phyloP scores from a whole-genome alignment of 768 basidiomycete species.

The Trametes cinnabarina region DNA sequence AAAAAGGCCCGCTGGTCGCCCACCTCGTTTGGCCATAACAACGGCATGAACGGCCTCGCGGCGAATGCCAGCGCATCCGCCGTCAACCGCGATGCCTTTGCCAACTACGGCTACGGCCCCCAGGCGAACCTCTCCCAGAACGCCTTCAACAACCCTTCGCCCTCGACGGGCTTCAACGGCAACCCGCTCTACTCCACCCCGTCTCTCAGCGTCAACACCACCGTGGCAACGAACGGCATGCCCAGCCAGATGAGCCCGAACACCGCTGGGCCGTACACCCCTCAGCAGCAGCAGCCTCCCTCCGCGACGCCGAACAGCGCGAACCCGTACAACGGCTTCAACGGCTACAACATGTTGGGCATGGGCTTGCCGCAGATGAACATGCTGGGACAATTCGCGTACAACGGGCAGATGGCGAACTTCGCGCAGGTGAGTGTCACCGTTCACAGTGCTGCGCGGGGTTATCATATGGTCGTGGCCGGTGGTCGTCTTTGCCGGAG shows the following conservation, averaged over 20 bases:
- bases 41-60: conserved; percentile 39
- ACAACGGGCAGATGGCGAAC: conserved; percentile 66
- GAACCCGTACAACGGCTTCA: conserved; percentile 54
- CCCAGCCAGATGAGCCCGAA: conserved; percentile 69
- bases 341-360: conserved; percentile 73
- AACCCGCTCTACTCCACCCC: conserved; percentile 74
- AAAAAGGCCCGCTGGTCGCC: conserved; percentile 93
- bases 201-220: conserved; percentile 66
- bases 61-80: conserved; percentile 41
- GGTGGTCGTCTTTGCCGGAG: no score
- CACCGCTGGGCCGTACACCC: conserved; percentile 52
- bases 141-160: conserved; percentile 49
- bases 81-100: conserved; percentile 69
- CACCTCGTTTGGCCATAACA: conserved; percentile 43
- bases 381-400: conserved; percentile 71
- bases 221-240: conserved; percentile 46
- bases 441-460: no score
- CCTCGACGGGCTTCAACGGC: conserved; percentile 46
- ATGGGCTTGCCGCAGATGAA: conserved; percentile 78
- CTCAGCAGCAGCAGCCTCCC: conserved; percentile 40
- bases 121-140: conserved; percentile 54
- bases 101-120: conserved; percentile 85
- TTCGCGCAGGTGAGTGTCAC: conserved; percentile 57
- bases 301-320: conserved; percentile 40
- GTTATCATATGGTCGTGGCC: no score